Evolutionary conservation across 2,329 filamentous ascomycete species (phyloP).

Genomic region (Fusarium sacchari): DNA sequence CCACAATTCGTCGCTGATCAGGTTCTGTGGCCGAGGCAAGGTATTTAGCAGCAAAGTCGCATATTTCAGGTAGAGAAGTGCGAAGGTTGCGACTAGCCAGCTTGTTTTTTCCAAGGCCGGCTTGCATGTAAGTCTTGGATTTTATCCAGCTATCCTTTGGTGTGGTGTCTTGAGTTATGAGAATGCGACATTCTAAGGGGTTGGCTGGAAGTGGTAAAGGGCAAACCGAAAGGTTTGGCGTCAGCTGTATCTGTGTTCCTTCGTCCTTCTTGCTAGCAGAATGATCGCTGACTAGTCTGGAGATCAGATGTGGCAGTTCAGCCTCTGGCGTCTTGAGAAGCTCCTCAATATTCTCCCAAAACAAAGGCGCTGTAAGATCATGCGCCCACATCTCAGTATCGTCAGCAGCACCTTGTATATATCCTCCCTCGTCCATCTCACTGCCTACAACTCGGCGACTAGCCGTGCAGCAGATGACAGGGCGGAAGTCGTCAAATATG

Average conservation of each 20-base stretch:
- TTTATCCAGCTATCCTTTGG: constrained; percentile 55
- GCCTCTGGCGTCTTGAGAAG: constrained; percentile 74
- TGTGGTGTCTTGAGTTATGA: constrained; percentile 56
- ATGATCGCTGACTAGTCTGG: constrained; percentile 52
- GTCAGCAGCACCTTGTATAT: constrained; percentile 94
- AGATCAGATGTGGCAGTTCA: constrained; percentile 65
- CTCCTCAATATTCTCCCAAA: constrained; percentile 75
- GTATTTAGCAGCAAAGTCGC: constrained; percentile 61
- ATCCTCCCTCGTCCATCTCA: constrained; percentile 71
- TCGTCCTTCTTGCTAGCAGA: constrained; percentile 15
- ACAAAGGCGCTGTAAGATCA: constrained; percentile 79
- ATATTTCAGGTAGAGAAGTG: constrained; percentile 71
- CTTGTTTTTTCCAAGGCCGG: constrained; percentile 78
- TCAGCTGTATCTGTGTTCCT: constrained; percentile 44
- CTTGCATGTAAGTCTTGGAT: constrained; percentile 56
- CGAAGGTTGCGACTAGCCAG: constrained; percentile 86
- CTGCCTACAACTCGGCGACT: constrained; percentile 76
- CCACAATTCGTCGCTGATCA: constrained; percentile 52
- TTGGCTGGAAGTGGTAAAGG: constrained; percentile 43
- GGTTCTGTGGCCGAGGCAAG: constrained; percentile 37
- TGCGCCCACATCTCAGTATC: constrained; percentile 93
- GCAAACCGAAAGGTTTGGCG: constrained; percentile 52
- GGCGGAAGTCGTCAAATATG: constrained; percentile 69
- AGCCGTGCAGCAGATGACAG: constrained; percentile 86
- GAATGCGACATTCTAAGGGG: constrained; percentile 52